phyloP scores from a whole-genome alignment of 352 stramenopile species.

The Pythium myriotylum region DNA sequence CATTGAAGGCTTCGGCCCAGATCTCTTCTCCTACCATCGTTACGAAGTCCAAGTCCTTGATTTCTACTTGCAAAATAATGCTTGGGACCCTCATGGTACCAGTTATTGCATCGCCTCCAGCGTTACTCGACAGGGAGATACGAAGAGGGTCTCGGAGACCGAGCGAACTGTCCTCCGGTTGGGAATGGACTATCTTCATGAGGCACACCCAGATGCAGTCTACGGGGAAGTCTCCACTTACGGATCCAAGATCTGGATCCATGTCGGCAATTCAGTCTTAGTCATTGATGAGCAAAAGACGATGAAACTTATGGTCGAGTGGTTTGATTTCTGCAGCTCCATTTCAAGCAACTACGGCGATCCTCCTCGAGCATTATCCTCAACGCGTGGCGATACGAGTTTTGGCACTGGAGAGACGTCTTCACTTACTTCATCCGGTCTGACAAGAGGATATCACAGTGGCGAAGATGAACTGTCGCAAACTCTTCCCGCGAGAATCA shows the following conservation, averaged over 20 bases:
- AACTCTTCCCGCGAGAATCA: background rate
- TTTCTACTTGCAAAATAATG: slow-evolving; percentile 82
- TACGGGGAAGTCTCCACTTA: slow-evolving; percentile 54
- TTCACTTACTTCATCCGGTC: slow-evolving; percentile 28
- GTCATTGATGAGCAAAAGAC: slow-evolving; percentile 82
- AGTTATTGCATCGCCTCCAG: slow-evolving; percentile 84
- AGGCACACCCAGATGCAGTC: slow-evolving; percentile 60
- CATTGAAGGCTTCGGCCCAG: slow-evolving; percentile 76
- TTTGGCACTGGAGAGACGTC: slow-evolving; percentile 22
- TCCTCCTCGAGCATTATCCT: background rate
- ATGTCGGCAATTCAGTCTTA: slow-evolving; percentile 65
- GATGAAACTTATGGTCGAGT: slow-evolving; percentile 57
- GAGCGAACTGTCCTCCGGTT: slow-evolving; percentile 42
- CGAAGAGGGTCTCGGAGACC: slow-evolving; percentile 11
- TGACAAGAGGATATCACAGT: slow-evolving; percentile 10
- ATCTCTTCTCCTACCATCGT: slow-evolving; percentile 80
- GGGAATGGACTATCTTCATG: slow-evolving; percentile 71
- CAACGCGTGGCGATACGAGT: background rate
- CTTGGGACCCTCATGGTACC: slow-evolving; percentile 31
- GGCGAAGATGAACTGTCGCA: slow-evolving; percentile 10
- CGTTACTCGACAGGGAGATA: slow-evolving; percentile 33
- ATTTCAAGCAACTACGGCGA: slow-evolving; percentile 58
- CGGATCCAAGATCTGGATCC: slow-evolving; percentile 70
- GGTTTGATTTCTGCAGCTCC: slow-evolving; percentile 54
- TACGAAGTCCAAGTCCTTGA: slow-evolving; percentile 68